These are phyloP conservation scores for Imleria badia DNA, from an alignment of 768 basidiomycete genomes.

Conservation along the genomic window DNA sequence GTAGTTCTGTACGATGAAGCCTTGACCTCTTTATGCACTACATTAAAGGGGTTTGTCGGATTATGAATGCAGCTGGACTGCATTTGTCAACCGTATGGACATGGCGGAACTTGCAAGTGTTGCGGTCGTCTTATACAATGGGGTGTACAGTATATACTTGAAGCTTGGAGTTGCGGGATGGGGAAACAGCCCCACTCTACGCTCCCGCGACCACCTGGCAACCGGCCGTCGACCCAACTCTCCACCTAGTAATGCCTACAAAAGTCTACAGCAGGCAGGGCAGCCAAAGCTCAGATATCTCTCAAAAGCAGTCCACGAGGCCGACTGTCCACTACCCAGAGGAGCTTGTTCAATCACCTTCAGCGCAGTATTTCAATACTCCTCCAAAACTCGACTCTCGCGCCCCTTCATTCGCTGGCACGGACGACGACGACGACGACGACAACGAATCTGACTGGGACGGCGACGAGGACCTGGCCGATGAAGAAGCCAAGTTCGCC, in stretches of 20 bases:
- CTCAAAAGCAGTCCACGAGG: constrained; percentile 22
- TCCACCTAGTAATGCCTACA: constrained; percentile 15
- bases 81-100: constrained; percentile 2
- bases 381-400: constrained; percentile 37
- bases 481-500: constrained; percentile 67
- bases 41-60: constrained; percentile 3
- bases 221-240: constrained; percentile 21
- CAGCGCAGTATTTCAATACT: constrained; percentile 23
- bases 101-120: too few relatives aligned
- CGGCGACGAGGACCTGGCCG: constrained; percentile 71
- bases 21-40: background rate
- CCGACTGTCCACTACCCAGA: constrained; percentile 57
- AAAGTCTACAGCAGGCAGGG: constrained; percentile 6
- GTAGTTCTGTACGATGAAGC: background rate
- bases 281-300: constrained; percentile 13
- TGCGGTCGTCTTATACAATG: too few relatives aligned
- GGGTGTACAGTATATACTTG: background rate
- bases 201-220: constrained; percentile 13
- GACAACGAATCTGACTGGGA: constrained; percentile 72
- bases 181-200: constrained; percentile 13
- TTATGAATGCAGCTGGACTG: background rate
- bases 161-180: background rate
- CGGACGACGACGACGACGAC: constrained; percentile 60
- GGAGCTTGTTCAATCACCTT: constrained; percentile 32
- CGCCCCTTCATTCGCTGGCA: constrained; percentile 46